These are phyloP conservation scores for Backusella mclennaniae DNA, from an alignment of 192 early-diverging fungal species.

Conservation along the genomic window DNA sequence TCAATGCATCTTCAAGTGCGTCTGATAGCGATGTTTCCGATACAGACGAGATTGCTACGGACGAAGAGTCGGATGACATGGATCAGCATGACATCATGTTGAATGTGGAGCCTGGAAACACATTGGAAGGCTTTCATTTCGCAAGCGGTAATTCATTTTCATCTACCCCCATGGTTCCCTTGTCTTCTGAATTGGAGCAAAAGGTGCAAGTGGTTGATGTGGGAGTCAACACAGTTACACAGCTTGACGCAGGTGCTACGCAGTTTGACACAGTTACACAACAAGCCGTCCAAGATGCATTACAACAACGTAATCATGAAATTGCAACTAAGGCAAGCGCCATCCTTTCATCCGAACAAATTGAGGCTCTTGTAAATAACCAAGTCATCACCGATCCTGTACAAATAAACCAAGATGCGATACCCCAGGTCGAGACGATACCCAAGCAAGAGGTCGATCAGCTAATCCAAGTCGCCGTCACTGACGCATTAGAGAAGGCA, in stretches of 20 bases:
- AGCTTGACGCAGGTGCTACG: not conserved
- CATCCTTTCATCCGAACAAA: not conserved
- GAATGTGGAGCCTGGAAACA: not conserved
- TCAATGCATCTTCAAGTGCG: slow-evolving; percentile 6
- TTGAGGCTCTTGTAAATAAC: not conserved
- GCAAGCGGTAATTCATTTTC: not conserved
- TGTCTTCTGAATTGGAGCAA: slow-evolving; percentile 21
- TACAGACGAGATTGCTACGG: not conserved
- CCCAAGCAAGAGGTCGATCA: not conserved
- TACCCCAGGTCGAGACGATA: not conserved
- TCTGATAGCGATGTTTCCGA: not conserved
- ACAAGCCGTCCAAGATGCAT: not conserved
- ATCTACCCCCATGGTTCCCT: slow-evolving; percentile 2
- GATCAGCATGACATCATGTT: not conserved
- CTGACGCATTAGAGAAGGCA: not conserved
- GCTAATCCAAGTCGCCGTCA: not conserved
- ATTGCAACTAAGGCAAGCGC: not conserved
- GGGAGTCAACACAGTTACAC: slow-evolving; percentile 17
- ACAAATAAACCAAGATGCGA: not conserved
- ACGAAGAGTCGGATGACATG: not conserved
- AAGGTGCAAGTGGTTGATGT: slow-evolving; percentile 11
- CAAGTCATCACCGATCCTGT: not conserved
- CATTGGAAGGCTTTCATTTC: not conserved
- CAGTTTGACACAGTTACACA: not conserved
- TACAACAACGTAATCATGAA: not conserved